Percentiles rank a stretch among this genome's conserved stretches.
phyloP scores from a whole-genome alignment of 305 asterid genomes.

The Fraxinus nigra region DNA sequence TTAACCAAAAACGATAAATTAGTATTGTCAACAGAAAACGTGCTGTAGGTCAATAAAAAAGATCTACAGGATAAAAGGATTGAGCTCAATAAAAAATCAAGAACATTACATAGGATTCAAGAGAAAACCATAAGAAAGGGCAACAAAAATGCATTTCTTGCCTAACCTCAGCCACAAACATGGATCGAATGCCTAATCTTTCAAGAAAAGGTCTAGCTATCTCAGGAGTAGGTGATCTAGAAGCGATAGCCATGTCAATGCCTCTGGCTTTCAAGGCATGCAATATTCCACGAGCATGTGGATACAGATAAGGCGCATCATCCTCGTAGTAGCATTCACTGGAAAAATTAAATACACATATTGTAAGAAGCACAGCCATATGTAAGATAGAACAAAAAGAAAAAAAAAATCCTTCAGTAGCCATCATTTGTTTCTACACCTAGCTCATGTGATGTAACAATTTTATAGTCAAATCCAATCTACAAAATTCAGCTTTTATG shows the following conservation, averaged over 20 bases:
- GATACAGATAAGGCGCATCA: slow-evolving; percentile 52
- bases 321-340: slow-evolving; percentile 69
- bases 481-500: neutral
- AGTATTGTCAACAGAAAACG: neutral
- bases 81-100: neutral
- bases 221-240: slow-evolving; percentile 83
- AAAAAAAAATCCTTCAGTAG: neutral
- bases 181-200: slow-evolving; percentile 59
- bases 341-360: neutral
- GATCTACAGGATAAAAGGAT: neutral
- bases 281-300: slow-evolving; percentile 63
- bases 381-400: neutral
- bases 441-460: neutral
- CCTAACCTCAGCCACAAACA: slow-evolving; percentile 74
- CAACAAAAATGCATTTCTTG: neutral
- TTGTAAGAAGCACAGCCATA: neutral
- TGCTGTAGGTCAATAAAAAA: neutral
- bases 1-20: neutral
- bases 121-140: neutral
- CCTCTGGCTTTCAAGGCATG: slow-evolving; percentile 74
- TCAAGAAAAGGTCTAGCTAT: slow-evolving; percentile 66
- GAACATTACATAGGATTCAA: neutral
- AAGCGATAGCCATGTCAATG: slow-evolving; percentile 69
- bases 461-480: neutral
- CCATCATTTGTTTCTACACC: neutral